Base-by-base conservation (phyloP, 2,329 filamentous ascomycete species). In the Blastomyces percursus region DNA sequence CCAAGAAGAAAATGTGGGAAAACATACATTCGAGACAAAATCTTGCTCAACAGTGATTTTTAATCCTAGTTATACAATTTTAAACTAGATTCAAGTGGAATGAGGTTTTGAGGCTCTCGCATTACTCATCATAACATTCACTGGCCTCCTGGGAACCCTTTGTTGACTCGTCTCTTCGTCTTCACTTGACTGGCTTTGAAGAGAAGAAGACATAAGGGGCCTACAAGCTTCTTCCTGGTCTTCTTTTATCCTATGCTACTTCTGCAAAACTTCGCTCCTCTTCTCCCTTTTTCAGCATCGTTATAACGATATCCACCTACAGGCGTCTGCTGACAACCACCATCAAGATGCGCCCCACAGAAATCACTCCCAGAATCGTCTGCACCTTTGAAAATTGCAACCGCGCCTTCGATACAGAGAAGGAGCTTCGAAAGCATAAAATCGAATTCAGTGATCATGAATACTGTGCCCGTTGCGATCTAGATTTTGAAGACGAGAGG, bases 391-490 rank as follows among this genome's bases (percentile, higher is more conserved):
- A 70, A 2, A 69, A 75, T 59, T 85, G 83, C 73, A 64, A 68
- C 27, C 69, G 72, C 48, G 71, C 68, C 21, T 86, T 85, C 69
- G 65, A 72, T 9, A 78, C 73, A 0, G 69, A 72, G 12, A 73
- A 76, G 52, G 74, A 75, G 1, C 80, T 85, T 77, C 78, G 74
- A 59, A 69, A 69, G 2, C 83, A 86, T 73, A 85, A 85, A 69
- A 73, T 71, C 21, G 62, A 73, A 27, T 71, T 75, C 2, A 70
- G 67, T 8, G 66, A 73, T 1, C 76, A 79, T 64, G 72, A 73
- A 16, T 79, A 77, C 67, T 80, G 74, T 71, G 67, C 59, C 55
- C 68, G 68, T 55, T 79, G 78, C 62, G 71, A 80, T 54, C 64
- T 72, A n/a, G 76, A 82, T 67, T 82, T 79, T 62, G 69, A 73